Conservation (phyloP, 257 asterid genomes). For the Rehmannia glutinosa region DNA sequence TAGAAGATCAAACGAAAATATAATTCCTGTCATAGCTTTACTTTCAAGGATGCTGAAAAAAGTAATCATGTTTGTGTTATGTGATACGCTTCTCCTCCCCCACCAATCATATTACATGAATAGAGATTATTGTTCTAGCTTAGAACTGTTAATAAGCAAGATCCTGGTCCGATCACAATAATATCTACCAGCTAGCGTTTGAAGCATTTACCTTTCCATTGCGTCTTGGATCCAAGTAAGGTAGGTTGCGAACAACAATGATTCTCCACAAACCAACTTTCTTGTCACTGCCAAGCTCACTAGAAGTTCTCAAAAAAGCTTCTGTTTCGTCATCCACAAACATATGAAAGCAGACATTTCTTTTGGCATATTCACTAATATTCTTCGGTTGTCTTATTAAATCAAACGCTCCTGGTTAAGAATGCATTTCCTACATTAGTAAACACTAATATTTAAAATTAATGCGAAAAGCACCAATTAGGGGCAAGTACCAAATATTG, state of each 20-base stretch:
- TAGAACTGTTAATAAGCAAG: background rate
- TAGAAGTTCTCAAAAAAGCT: conserved; percentile 46
- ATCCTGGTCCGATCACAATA: background rate
- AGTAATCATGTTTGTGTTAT: too few species aligned
- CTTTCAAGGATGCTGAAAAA: background rate
- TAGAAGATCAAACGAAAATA: background rate
- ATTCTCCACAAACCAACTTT: conserved; percentile 86
- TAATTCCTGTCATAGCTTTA: background rate
- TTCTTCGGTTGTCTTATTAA: conserved; percentile 79
- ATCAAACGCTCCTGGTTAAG: conserved; percentile 78
- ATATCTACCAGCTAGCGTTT: background rate
- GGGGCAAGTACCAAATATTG: conserved; percentile 69
- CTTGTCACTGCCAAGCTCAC: conserved; percentile 56
- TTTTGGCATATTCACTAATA: conserved; percentile 61
- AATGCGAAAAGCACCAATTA: background rate
- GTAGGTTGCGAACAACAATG: conserved; percentile 69
- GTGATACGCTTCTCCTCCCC: background rate
- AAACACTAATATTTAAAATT: conserved; percentile 6
- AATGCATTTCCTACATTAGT: conserved; percentile 29
- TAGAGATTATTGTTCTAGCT: background rate
- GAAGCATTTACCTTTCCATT: conserved; percentile 74
- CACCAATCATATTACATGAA: background rate
- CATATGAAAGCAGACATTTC: conserved; percentile 77
- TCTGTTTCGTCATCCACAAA: conserved; percentile 82
- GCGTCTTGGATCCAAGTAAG: conserved; percentile 87